Base-by-base conservation (phyloP, 2,329 filamentous ascomycete species). In the Colletotrichum tanaceti region DNA sequence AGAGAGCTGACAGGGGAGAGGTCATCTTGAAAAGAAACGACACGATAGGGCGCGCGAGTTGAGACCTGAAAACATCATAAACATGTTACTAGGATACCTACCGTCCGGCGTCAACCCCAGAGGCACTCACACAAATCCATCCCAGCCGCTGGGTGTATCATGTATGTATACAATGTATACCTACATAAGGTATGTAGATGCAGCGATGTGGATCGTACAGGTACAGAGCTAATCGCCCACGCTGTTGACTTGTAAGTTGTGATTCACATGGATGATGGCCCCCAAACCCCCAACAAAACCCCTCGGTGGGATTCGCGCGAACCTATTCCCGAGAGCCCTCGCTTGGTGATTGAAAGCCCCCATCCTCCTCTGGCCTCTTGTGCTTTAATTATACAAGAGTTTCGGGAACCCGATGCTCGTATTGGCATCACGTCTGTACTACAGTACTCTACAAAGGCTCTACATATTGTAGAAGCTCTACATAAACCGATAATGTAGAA, bases 11-110 rank as follows among this genome's bases (percentile, higher is more conserved):
- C 38, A 53, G 54, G n/a, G 54, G 11, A 54, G 22, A 60, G 62
- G 66, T 68, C 62, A 68, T 65, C 66, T 18, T 10, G 54, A 65
- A 65, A 65, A 61, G 66, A 55, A 68, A 66, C 49, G 49, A 50
- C n/a, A 35, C 62, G 24, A 68, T 65, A 68, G 55, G 65, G 22
- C 44, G 57, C 47, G 18, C n/a, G n/a, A 57, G 28, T 5, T 38
- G 16, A 20, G 24, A n/a, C n/a, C n/a, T 49, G 5, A 28, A 7
- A 28, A 4, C 28, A 28, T 7, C n/a, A n/a, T n/a, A n/a, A n/a
- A n/a, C n/a, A n/a, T n/a, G n/a, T n/a, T n/a, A n/a, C n/a, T n/a
- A n/a, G n/a, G n/a, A n/a, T n/a, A n/a, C n/a, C n/a, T n/a, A n/a
- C n/a, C n/a, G n/a, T n/a, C n/a, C n/a, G n/a, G n/a, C 28, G 28